Conservation (phyloP, 352 stramenopile genomes). For the Phytophthora nicotianae region DNA sequence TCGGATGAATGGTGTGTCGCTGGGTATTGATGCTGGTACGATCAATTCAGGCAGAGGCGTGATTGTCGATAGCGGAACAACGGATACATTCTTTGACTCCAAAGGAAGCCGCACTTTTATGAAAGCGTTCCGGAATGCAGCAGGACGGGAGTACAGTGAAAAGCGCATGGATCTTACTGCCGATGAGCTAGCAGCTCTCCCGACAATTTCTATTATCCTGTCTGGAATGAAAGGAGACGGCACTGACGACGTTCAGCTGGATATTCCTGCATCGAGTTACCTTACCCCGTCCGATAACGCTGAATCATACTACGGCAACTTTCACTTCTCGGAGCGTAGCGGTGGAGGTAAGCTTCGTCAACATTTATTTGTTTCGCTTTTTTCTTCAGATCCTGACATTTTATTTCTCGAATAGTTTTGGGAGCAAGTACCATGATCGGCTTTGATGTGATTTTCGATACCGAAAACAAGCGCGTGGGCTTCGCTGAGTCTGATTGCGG, state of each 20-base stretch:
- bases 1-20: slow-evolving; percentile 52
- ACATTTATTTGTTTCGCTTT: slow-evolving; percentile 1
- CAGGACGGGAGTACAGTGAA: slow-evolving; percentile 64
- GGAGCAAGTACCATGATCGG: slow-evolving; percentile 82
- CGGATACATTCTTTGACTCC: slow-evolving; percentile 80
- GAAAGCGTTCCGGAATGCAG: slow-evolving; percentile 48
- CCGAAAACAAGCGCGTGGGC: slow-evolving; percentile 71
- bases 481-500: slow-evolving; percentile 80
- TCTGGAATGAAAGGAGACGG: slow-evolving; percentile 49
- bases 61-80: slow-evolving; percentile 88
- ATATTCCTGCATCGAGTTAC: slow-evolving; percentile 72
- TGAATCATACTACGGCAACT: slow-evolving; percentile 67
- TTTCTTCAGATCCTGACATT: slow-evolving; percentile 5
- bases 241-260: slow-evolving; percentile 63
- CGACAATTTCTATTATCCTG: slow-evolving; percentile 72
- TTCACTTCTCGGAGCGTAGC: slow-evolving; percentile 83
- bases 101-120: slow-evolving; percentile 58
- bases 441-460: slow-evolving; percentile 87
- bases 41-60: slow-evolving; percentile 80
- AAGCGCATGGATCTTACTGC: slow-evolving; percentile 52
- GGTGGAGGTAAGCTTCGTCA: slow-evolving; percentile 58
- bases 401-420: slow-evolving; percentile 50
- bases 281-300: slow-evolving; percentile 55
- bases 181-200: slow-evolving; percentile 50
- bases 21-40: slow-evolving; percentile 43